These are phyloP conservation scores for Aspergillus eucalypticola DNA, from an alignment of 2,329 filamentous ascomycete species.

Conservation along the genomic window DNA sequence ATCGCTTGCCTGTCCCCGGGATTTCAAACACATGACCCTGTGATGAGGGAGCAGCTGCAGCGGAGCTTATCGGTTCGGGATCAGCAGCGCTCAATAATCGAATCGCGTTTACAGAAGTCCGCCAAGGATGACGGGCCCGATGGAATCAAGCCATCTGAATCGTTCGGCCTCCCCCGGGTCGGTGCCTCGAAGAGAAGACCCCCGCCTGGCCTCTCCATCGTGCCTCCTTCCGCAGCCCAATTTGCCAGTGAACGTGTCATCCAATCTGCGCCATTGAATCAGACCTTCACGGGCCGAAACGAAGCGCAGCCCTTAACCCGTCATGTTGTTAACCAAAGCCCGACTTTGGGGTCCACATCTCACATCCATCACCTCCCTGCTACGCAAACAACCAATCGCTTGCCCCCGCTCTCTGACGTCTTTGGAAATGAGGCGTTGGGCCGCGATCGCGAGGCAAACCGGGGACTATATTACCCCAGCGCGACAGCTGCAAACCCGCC, in stretches of 20 bases:
- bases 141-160: conserved; percentile 56
- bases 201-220: conserved; percentile 87
- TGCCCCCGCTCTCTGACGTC: conserved; percentile 92
- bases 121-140: conserved; percentile 73
- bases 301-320: conserved; percentile 74
- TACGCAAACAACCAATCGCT: conserved; percentile 83
- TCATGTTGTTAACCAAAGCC: conserved; percentile 77
- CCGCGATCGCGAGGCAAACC: conserved; percentile 38
- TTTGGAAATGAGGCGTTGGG: conserved; percentile 76
- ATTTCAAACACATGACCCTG: conserved; percentile 94
- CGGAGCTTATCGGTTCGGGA: conserved; percentile 91
- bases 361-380: conserved; percentile 90
- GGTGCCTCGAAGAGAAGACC: conserved; percentile 56
- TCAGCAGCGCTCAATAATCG: conserved; percentile 92
- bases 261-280: conserved; percentile 90
- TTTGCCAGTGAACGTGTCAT: conserved; percentile 95
- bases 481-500: conserved; percentile 64
- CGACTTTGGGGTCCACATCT: conserved; percentile 77
- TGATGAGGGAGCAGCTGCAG: conserved; percentile 93
- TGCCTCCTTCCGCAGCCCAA: conserved; percentile 87
- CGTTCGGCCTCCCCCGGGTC: conserved; percentile 41
- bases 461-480: conserved; percentile 49
- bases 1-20: conserved; percentile 92
- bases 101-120: conserved; percentile 83
- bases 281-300: conserved; percentile 91